A percentile compares a stretch with the other conserved stretches of the same genome.
phyloP scores from a whole-genome alignment of 495 filamentous ascomycete genomes.

The Talaromyces stipitatus region DNA sequence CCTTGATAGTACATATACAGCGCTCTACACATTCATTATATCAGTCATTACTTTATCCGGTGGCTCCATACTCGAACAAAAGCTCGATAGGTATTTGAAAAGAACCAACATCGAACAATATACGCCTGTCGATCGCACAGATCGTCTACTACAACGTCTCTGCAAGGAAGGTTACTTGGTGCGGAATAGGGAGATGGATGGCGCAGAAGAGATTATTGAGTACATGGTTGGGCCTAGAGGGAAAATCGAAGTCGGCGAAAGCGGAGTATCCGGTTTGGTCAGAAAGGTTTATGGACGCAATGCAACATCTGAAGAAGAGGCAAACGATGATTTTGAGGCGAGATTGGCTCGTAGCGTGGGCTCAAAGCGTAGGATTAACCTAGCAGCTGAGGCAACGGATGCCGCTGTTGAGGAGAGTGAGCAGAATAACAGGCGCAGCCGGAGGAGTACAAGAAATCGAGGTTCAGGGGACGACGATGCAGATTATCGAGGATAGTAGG shows the following conservation, averaged over 20 bases:
- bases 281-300: constrained; percentile 48
- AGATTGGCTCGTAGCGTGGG: constrained; percentile 6
- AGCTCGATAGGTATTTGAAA: constrained; percentile 62
- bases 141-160: constrained; percentile 65
- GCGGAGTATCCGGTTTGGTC: constrained; percentile 63
- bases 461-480: neutral
- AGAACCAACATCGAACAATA: constrained; percentile 70
- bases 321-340: constrained; percentile 4
- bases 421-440: neutral
- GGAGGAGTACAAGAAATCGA: constrained; percentile 1
- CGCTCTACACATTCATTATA: constrained; percentile 71
- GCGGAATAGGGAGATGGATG: constrained; percentile 56
- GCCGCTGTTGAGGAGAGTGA: neutral
- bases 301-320: constrained; percentile 16
- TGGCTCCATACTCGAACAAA: constrained; percentile 63
- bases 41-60: constrained; percentile 65
- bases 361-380: neutral
- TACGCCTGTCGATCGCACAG: constrained; percentile 69
- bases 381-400: neutral
- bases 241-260: constrained; percentile 73
- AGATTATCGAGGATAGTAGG: neutral
- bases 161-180: constrained; percentile 76
- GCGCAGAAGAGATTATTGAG: constrained; percentile 66
- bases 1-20: constrained; percentile 71
- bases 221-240: constrained; percentile 78